Evolutionary conservation across 352 stramenopile genomes (phyloP).

Genomic region (Phytophthora pisi): DNA sequence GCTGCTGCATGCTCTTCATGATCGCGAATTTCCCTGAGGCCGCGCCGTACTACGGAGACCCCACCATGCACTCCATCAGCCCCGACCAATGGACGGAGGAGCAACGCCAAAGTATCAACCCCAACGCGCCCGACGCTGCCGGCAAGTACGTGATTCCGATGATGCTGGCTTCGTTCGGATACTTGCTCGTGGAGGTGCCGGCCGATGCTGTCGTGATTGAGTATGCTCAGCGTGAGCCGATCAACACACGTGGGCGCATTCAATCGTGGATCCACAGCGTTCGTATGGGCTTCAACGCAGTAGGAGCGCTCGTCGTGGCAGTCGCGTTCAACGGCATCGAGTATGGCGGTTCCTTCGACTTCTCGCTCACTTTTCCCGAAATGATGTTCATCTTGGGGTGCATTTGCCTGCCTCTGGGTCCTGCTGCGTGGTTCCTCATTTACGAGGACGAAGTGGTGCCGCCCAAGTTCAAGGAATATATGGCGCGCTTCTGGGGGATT

Average conservation of each 20-base stretch:
- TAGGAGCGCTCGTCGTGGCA: constrained; percentile 45
- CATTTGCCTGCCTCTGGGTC: constrained; percentile 34
- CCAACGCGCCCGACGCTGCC: constrained; percentile 36
- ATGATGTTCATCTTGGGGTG: constrained; percentile 52
- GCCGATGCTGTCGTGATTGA: constrained; percentile 68
- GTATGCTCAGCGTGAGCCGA: constrained; percentile 53
- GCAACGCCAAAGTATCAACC: constrained; percentile 42
- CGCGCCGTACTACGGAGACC: constrained; percentile 54
- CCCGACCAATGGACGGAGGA: constrained; percentile 30
- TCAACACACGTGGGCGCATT: constrained; percentile 49
- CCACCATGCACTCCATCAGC: constrained; percentile 30
- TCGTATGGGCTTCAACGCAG: constrained; percentile 46
- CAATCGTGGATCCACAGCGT: constrained; percentile 60
- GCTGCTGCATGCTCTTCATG: constrained; percentile 47
- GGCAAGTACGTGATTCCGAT: constrained; percentile 61
- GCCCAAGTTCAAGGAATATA: constrained; percentile 38
- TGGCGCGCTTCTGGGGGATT: constrained; percentile 49
- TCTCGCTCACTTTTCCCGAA: constrained; percentile 58
- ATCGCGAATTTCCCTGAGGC: constrained; percentile 47
- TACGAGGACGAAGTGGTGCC: constrained; percentile 27
- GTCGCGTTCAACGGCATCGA: constrained; percentile 54
- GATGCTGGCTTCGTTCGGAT: constrained; percentile 70
- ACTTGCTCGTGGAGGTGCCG: constrained; percentile 55
- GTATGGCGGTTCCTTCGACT: constrained; percentile 58
- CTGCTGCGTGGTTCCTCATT: constrained; percentile 29